Evolutionary conservation across 768 basidiomycete species (phyloP).

Genomic region (Boletus rex-veris): DNA sequence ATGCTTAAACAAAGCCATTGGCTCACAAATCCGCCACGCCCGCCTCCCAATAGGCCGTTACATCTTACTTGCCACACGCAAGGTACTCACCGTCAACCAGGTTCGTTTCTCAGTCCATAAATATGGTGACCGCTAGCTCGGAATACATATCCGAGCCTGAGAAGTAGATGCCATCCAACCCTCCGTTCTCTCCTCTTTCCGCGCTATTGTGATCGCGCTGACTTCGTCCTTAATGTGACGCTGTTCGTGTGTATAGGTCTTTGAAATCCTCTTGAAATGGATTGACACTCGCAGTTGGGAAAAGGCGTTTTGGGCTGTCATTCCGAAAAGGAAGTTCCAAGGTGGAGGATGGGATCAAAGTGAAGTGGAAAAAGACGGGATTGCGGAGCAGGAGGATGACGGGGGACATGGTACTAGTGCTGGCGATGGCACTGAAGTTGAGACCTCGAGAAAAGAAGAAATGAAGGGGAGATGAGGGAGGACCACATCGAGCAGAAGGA

Average conservation of each 20-base stretch:
- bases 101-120: slow-evolving; percentile 27
- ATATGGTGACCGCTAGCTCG: background rate
- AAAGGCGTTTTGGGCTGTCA: slow-evolving; percentile 79
- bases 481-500: too few relatives aligned
- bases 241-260: slow-evolving; percentile 42
- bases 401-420: background rate
- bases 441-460: background rate
- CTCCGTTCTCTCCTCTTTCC: background rate
- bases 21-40: slow-evolving; percentile 74
- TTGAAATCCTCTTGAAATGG: slow-evolving; percentile 91
- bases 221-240: background rate
- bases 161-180: background rate
- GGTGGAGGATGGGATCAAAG: slow-evolving; percentile 18
- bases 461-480: too few relatives aligned
- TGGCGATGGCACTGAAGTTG: background rate
- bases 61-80: slow-evolving; percentile 81
- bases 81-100: slow-evolving; percentile 97
- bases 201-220: background rate
- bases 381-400: background rate
- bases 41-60: slow-evolving; percentile 94
- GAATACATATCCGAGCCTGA: background rate
- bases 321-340: slow-evolving; percentile 89
- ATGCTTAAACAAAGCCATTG: slow-evolving; percentile 81
- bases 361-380: slow-evolving; percentile 5
- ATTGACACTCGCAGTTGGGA: slow-evolving; percentile 85